Percentiles rank a stretch among this genome's conserved stretches.
These are phyloP conservation scores for Cyberlindnera saturnus DNA, from an alignment of 805 yeast species.

Conservation along the genomic window DNA sequence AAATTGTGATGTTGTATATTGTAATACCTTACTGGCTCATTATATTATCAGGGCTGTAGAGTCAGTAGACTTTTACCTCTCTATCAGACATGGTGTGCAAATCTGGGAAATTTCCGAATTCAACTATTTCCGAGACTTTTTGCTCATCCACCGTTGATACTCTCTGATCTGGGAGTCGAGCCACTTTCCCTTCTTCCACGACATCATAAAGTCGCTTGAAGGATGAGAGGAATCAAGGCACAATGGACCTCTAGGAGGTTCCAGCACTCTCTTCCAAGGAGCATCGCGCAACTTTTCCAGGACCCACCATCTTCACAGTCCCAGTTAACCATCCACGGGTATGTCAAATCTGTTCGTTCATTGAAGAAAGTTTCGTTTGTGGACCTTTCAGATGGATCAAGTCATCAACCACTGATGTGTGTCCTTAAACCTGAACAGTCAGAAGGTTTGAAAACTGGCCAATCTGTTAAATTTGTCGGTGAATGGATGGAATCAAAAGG, in stretches of 20 bases:
- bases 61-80: no score
- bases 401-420: slow-evolving; percentile 46
- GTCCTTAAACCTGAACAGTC: slow-evolving; percentile 38
- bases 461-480: slow-evolving; percentile 39
- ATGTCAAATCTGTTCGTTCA: slow-evolving; percentile 65
- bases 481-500: slow-evolving; percentile 41
- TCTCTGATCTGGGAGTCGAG: no score
- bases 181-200: no score
- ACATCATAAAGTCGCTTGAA: no score
- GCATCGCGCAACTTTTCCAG: slow-evolving; percentile 11
- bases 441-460: slow-evolving; percentile 36
- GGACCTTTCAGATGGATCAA: slow-evolving; percentile 76
- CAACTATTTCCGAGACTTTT: no score
- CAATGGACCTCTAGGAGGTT: not conserved
- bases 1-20: slow-evolving; percentile 6
- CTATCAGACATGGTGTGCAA: no score
- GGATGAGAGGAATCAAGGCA: not conserved
- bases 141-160: no score
- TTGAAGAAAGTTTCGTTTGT: slow-evolving; percentile 76
- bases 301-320: slow-evolving; percentile 25
- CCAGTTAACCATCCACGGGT: slow-evolving; percentile 52
- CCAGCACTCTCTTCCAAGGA: slow-evolving; percentile 8
- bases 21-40: not conserved
- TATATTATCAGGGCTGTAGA: no score
- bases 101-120: no score